Percentiles rank a stretch among this genome's conserved stretches.
Evolutionary conservation across 2,329 filamentous ascomycete genomes (phyloP).

Genomic region (Arthrobotrys iridis): DNA sequence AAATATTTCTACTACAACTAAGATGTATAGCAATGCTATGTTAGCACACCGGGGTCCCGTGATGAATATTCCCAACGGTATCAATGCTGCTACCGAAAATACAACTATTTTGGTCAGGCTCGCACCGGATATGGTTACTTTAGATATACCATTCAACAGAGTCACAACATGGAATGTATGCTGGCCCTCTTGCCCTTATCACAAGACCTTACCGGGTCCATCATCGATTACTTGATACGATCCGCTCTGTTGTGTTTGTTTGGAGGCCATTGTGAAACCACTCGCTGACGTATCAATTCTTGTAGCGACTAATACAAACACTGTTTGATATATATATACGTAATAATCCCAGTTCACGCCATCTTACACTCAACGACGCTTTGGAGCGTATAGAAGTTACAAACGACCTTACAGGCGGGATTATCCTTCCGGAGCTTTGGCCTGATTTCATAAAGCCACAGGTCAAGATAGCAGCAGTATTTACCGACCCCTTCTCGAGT

Average conservation of each 20-base stretch:
- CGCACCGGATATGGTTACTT: constrained; percentile 36
- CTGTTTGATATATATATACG: constrained; percentile 40
- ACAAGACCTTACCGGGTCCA: background rate
- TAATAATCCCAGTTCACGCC: constrained; percentile 29
- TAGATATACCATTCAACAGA: constrained; percentile 52
- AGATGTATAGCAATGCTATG: constrained; percentile 27
- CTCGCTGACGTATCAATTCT: constrained; percentile 34
- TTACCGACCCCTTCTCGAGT: constrained; percentile 20
- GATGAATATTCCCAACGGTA: constrained; percentile 15
- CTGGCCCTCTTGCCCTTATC: background rate
- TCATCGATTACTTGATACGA: background rate
- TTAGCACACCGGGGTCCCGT: constrained; percentile 29
- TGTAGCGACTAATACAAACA: constrained; percentile 51
- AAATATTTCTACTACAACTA: constrained; percentile 37
- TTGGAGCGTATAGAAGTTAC: constrained; percentile 29
- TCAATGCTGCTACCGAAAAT: constrained; percentile 17
- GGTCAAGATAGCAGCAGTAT: constrained; percentile 34
- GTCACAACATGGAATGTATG: constrained; percentile 52
- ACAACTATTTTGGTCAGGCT: constrained; percentile 50
- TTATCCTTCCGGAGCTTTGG: constrained; percentile 50
- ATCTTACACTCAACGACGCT: constrained; percentile 30
- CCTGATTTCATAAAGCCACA: constrained; percentile 47
- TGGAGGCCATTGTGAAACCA: constrained; percentile 33
- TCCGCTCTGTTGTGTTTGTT: constrained; percentile 22
- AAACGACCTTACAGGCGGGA: constrained; percentile 36